Conservation (phyloP, 2,329 filamentous ascomycete genomes). For the Talaromyces sp. region DNA sequence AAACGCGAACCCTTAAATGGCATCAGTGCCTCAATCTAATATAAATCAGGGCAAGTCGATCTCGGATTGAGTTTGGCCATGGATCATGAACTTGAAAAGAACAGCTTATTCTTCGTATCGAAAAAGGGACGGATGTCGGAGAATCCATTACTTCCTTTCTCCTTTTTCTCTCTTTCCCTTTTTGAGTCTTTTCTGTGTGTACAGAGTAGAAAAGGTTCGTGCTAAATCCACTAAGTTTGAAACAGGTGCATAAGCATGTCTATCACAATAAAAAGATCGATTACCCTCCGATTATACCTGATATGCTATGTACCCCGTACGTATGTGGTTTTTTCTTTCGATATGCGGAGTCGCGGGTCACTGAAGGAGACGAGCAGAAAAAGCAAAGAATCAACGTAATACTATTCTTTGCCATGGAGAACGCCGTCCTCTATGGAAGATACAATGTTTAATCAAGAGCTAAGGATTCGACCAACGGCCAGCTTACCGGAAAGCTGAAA, state of each 20-base stretch:
- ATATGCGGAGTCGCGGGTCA: neutral
- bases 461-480: neutral
- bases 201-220: neutral
- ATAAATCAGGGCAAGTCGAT: neutral
- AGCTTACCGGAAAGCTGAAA: neutral
- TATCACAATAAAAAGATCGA: slow-evolving; percentile 5
- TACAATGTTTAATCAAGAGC: neutral
- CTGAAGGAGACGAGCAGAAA: neutral
- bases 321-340: neutral
- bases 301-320: neutral
- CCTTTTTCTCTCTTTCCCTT: neutral
- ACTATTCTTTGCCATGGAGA: neutral
- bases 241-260: slow-evolving; percentile 6
- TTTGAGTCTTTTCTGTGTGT: neutral
- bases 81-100: neutral
- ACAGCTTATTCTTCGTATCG: neutral
- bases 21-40: neutral
- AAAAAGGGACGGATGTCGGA: neutral
- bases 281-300: neutral
- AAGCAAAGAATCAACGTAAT: neutral
- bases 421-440: neutral
- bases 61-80: slow-evolving; percentile 5
- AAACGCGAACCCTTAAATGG: too few relatives aligned
- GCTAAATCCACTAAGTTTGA: slow-evolving; percentile 6
- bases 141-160: neutral